These are phyloP conservation scores for Castanopsis chinensis DNA, from an alignment of 306 rosid species.

Conservation along the genomic window DNA sequence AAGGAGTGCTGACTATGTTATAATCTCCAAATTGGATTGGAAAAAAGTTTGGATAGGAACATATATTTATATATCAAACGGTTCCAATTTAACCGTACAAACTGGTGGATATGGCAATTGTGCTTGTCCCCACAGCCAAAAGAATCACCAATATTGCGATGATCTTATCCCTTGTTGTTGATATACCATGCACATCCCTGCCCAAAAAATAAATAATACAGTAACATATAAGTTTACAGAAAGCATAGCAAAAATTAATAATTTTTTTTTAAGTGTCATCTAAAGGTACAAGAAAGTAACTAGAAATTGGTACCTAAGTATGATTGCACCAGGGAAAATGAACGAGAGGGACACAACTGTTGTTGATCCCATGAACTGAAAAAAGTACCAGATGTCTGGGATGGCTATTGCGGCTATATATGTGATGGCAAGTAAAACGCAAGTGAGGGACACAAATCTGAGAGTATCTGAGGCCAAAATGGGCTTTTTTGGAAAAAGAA, in stretches of 20 bases:
- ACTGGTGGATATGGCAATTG: constrained; percentile 74
- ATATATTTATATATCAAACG: too few relatives aligned
- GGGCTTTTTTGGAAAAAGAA: constrained; percentile 58
- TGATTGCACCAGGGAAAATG: constrained; percentile 81
- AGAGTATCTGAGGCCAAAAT: constrained; percentile 51
- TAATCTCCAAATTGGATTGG: too few relatives aligned
- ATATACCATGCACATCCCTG: constrained; percentile 79
- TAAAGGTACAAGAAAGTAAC: neutral
- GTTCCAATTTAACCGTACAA: constrained; percentile 33
- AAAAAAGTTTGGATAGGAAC: too few relatives aligned
- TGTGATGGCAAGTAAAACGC: constrained; percentile 49
- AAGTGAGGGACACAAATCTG: constrained; percentile 64
- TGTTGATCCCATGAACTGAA: constrained; percentile 89
- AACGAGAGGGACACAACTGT: constrained; percentile 79
- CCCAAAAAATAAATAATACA: constrained; percentile 4
- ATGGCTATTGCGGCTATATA: constrained; percentile 80
- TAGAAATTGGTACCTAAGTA: constrained; percentile 50
- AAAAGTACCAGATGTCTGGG: constrained; percentile 86
- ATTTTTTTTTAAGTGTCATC: neutral
- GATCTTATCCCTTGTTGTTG: constrained; percentile 60
- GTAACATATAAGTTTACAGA: too few relatives aligned
- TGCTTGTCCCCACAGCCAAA: constrained; percentile 62
- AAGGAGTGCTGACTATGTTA: too few relatives aligned
- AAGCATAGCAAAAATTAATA: neutral
- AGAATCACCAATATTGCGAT: constrained; percentile 58